These are phyloP conservation scores for Cryphonectria parasitica DNA, from an alignment of 2,329 filamentous ascomycete species.

Conservation along the genomic window DNA sequence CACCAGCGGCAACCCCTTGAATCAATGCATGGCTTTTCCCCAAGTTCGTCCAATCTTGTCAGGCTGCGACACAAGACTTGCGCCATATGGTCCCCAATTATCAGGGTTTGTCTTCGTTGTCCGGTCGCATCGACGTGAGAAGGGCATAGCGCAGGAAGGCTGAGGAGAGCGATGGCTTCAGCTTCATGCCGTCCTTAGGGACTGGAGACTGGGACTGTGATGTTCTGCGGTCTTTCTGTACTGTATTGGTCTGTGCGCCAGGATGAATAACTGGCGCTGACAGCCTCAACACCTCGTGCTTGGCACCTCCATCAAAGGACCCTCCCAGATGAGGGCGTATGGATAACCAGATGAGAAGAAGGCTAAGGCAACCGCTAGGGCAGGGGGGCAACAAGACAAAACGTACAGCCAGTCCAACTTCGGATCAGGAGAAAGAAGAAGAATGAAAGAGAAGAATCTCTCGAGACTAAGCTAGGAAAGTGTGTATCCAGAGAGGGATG, in stretches of 20 bases:
- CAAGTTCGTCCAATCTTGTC: conserved; percentile 11
- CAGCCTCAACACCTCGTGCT: not conserved
- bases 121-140: conserved; percentile 4
- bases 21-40: not conserved
- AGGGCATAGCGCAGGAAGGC: not conserved
- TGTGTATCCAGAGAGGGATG: not conserved
- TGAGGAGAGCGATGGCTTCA: conserved; percentile 5
- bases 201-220: not conserved
- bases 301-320: not conserved
- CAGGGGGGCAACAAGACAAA: not conserved
- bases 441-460: not conserved
- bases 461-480: not conserved
- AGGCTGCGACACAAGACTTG: conserved; percentile 2
- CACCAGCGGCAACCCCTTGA: conserved; percentile 3
- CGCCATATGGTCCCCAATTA: not conserved
- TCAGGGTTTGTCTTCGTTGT: not conserved
- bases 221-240: not conserved
- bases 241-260: not conserved
- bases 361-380: not conserved
- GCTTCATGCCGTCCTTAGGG: not conserved
- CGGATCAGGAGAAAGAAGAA: not conserved
- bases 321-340: not conserved
- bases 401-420: not conserved
- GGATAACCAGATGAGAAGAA: not conserved
- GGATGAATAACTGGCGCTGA: not conserved